Base-by-base conservation (phyloP, 257 asterid species). In the Jacaranda copaia region DNA sequence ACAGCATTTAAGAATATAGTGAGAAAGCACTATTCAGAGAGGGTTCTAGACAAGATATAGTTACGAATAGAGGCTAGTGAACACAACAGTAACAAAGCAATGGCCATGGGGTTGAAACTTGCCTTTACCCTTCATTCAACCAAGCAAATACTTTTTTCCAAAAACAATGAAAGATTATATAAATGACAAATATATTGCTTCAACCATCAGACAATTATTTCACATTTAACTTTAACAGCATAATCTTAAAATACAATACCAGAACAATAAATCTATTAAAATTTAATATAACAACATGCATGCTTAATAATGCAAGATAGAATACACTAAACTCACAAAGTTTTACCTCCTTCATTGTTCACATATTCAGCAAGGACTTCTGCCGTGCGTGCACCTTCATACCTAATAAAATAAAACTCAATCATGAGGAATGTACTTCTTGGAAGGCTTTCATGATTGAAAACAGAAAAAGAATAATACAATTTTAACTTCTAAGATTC, bases 271-370 rank as follows among this genome's bases (percentile, higher is more conserved):
- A 15, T 19, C 6, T n/a, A 53, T 16, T 36, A 16, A 39, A 45
- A 48, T 40, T 14, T n/a, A 38, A 42, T 52, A 35, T 13, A 45
- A 32, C 36, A 65, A 13, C 38, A 38, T 38, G 57, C 9, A 63
- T 15, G 13, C 18, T 5, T 59, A 51, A 25, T 2, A 25, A 74
- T 25, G 16, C 40, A 45, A 14, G 65, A 68, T 51, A 43, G 32
- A 55, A 16, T 35, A 56, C 70, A 46, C 52, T 51, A 73, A 16
- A 20, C 14, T 19, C 43, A 53, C 77, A 83, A 18, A 36, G 42
- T 46, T 10, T 82, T 85, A 92, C 97, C 97, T 85, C 81, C 97
- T 85, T 92, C 96, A 11, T 10, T 81, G 83, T 92, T 92, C 39
- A 89, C 86, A 75, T 66, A 92, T 81, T 89, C 96, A 14, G 90